Base-by-base conservation (phyloP, 495 filamentous ascomycete genomes). In the Podospora appendiculata region DNA sequence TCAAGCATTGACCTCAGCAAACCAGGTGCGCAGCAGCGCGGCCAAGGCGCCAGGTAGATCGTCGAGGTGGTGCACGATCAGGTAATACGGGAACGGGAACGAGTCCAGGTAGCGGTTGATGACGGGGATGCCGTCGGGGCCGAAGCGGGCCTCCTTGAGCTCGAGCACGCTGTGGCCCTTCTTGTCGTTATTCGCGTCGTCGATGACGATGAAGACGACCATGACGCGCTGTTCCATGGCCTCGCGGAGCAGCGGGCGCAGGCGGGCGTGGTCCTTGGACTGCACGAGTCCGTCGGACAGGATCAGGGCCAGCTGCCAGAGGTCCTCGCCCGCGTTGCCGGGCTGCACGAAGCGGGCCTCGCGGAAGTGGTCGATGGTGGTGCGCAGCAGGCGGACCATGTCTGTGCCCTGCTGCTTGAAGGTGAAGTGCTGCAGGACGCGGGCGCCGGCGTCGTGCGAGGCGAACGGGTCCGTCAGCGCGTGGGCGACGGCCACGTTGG, bases 121-220 rank as follows among this genome's bases (percentile, higher is more conserved):
- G 55, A 81, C 85, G 2, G 66, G 70, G 45, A 58, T 62, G 48
- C 85, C 84, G 67, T 88, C 82, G 6, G 78, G 70, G 56, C 83
- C 83, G 58, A 95, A 94, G 67, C 79, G 79, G 17, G 88, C 90
- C 61, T 87, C 80, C 57, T 82, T 87, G 59, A 96, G 76, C 60
- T 94, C 86, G 56, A 95, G 64, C 52, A 96, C 91, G 42, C 71
- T 79, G 18, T 72, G 65, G 42, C 72, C 70, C 53, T 66, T 67
- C 47, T 61, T 65, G 25, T 5, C 25, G 59, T 55, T 50, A 0
- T 77, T 76, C 7, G 85, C 77, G 35, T 90, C 83, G 72, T 98
- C 93, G 56, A 98, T 86, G 55, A 99, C 86, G 45, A 99, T 85
- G 58, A 97, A 99, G 0, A 99, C 90, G 48, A 97, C 84, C 93